Conservation (phyloP, 768 basidiomycete genomes). For the Boletus speciosus region DNA sequence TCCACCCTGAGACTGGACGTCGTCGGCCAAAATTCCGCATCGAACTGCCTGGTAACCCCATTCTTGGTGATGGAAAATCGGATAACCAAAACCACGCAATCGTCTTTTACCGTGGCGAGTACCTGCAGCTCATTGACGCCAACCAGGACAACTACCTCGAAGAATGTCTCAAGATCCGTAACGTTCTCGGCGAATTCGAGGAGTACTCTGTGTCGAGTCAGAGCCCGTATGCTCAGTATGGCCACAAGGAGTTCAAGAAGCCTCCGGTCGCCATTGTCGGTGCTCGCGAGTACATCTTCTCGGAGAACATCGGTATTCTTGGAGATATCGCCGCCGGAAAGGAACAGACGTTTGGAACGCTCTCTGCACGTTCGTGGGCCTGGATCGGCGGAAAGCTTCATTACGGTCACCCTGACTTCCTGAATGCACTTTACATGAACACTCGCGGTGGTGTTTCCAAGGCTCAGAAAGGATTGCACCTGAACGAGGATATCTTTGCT, state of each 20-base stretch:
- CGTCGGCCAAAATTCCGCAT: slow-evolving; percentile 96
- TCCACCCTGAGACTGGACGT: slow-evolving; percentile 82
- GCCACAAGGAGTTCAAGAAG: slow-evolving; percentile 81
- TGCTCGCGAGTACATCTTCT: slow-evolving; percentile 99
- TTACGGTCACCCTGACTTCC: slow-evolving; percentile 99
- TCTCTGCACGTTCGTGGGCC: slow-evolving; percentile 91
- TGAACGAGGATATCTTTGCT: slow-evolving; percentile 99
- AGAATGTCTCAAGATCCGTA: slow-evolving; percentile 98
- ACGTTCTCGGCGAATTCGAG: slow-evolving; percentile 97
- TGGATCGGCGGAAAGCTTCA: slow-evolving; percentile 99
- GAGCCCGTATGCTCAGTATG: slow-evolving; percentile 90
- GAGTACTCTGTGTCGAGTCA: slow-evolving; percentile 82
- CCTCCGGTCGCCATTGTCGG: slow-evolving; percentile 96
- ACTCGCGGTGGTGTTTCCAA: slow-evolving; percentile 98
- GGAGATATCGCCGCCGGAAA: slow-evolving; percentile 98
- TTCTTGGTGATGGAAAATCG: slow-evolving; percentile 97
- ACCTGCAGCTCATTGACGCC: slow-evolving; percentile 98
- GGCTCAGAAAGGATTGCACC: slow-evolving; percentile 97
- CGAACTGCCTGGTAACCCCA: slow-evolving; percentile 97
- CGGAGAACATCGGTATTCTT: slow-evolving; percentile 98
- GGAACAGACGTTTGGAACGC: slow-evolving; percentile 98
- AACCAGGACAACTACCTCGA: slow-evolving; percentile 99
- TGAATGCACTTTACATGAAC: slow-evolving; percentile 96
- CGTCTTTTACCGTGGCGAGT: slow-evolving; percentile 99
- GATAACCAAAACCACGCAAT: slow-evolving; percentile 99